Percentiles rank a stretch among this genome's conserved stretches.
Conservation (phyloP, 352 stramenopile species). For the Pythium utonaiense region DNA sequence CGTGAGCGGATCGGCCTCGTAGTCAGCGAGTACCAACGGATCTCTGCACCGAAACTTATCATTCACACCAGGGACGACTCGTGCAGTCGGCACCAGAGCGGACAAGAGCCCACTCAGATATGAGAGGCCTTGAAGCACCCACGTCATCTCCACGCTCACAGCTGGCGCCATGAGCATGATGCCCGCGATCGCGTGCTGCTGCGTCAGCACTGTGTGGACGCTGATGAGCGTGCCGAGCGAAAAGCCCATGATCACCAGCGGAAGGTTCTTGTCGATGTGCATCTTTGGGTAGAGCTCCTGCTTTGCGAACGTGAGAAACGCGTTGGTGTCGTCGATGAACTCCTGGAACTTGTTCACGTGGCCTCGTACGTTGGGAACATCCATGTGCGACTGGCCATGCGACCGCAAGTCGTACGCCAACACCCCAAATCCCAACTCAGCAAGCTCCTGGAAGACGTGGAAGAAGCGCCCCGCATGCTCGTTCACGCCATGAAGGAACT, state of each 20-base stretch:
- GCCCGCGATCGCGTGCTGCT: slow-evolving; percentile 12
- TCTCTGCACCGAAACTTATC: too few relatives aligned
- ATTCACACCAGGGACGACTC: too few relatives aligned
- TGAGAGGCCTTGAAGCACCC: slow-evolving; percentile 11
- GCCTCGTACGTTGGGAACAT: slow-evolving; percentile 3
- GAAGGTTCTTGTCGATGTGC: not conserved
- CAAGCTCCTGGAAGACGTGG: slow-evolving; percentile 16
- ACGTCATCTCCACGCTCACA: slow-evolving; percentile 19
- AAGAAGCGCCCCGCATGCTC: slow-evolving; percentile 25
- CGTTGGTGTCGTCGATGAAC: slow-evolving; percentile 21
- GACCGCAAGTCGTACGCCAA: slow-evolving; percentile 21
- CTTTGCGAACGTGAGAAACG: slow-evolving; percentile 19
- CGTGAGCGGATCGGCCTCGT: slow-evolving; percentile 14
- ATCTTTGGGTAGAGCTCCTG: slow-evolving; percentile 13
- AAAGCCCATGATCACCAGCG: not conserved
- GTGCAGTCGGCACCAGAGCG: slow-evolving; percentile 25
- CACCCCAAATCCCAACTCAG: slow-evolving; percentile 8
- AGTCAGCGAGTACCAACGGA: too few relatives aligned
- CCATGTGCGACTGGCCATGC: slow-evolving; percentile 19
- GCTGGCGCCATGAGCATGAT: slow-evolving; percentile 14
- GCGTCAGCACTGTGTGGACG: slow-evolving; percentile 21
- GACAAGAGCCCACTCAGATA: too few relatives aligned
- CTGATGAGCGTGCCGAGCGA: slow-evolving; percentile 1
- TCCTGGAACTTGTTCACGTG: slow-evolving; percentile 18
- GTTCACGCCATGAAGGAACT: slow-evolving; percentile 15